Evolutionary conservation across 805 yeast genomes (phyloP).

Genomic region (Gaillardinia entomophila): DNA sequence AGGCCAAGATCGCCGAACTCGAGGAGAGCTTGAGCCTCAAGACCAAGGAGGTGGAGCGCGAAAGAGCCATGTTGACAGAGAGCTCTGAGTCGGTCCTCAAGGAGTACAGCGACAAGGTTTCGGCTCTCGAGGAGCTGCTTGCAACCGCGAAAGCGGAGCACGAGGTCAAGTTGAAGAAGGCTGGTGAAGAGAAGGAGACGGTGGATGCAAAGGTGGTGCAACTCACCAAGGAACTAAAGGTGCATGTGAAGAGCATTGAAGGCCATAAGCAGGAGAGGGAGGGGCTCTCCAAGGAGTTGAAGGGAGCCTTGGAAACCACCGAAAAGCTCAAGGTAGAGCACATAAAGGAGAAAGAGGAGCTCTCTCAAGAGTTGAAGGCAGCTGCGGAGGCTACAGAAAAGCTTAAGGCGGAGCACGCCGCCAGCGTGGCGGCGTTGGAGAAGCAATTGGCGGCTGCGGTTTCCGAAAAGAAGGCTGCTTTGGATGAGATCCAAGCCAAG

Average conservation of each 20-base stretch:
- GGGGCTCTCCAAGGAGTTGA: too few species aligned
- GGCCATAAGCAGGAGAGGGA: too few species aligned
- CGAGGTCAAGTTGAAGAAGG: slow-evolving; percentile 4
- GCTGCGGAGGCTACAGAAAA: too few species aligned
- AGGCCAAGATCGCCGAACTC: slow-evolving; percentile 20
- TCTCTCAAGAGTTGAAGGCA: too few species aligned
- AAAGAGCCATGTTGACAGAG: slow-evolving; percentile 41
- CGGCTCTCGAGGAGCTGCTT: slow-evolving; percentile 33
- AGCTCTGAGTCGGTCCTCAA: slow-evolving; percentile 45
- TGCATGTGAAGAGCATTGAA: too few species aligned
- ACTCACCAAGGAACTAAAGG: too few species aligned
- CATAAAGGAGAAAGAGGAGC: too few species aligned
- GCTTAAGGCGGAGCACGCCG: not conserved
- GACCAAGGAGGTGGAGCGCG: slow-evolving; percentile 43
- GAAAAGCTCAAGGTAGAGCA: slow-evolving; percentile 1
- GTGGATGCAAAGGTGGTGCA: too few species aligned
- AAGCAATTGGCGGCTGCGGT: slow-evolving; percentile 1
- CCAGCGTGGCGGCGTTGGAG: not conserved
- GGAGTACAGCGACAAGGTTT: slow-evolving; percentile 44
- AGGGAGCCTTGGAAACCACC: not conserved
- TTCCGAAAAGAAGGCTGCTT: not conserved
- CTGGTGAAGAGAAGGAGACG: slow-evolving; percentile 4
- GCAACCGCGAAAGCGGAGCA: slow-evolving; percentile 7
- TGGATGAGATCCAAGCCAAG: not conserved
- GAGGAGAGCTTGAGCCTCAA: slow-evolving; percentile 32